Evolutionary conservation across 2,329 filamentous ascomycete species (phyloP).

Genomic region (Aspergillus costaricaensis): DNA sequence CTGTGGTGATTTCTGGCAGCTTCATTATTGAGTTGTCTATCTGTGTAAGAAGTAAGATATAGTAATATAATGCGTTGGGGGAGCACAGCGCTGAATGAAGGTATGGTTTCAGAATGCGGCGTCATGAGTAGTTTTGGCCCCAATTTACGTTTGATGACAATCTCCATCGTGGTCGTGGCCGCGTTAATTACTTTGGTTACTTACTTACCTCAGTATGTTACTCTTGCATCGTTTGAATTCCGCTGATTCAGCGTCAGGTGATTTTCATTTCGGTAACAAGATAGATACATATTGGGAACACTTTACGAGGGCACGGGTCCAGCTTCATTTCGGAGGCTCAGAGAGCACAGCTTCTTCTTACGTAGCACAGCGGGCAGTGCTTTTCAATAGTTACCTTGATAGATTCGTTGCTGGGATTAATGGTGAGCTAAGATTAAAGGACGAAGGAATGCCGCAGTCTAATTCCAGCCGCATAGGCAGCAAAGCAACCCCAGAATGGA

Average conservation of each 20-base stretch:
- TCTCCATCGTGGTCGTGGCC: neutral
- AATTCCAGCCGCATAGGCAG: neutral
- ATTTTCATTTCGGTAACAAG: neutral
- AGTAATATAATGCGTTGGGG: neutral
- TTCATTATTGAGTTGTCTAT: neutral
- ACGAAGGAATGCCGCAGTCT: conserved; percentile 3
- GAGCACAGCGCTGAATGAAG: neutral
- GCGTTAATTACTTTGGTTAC: neutral
- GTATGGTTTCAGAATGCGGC: conserved; percentile 8
- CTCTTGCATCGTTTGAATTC: neutral
- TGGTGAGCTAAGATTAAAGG: conserved; percentile 3
- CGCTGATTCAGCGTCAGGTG: neutral
- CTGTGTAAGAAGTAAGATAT: neutral
- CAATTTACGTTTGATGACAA: conserved; percentile 5
- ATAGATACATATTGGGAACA: neutral
- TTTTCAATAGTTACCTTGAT: neutral
- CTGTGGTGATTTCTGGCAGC: too few species aligned
- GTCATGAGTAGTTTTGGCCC: conserved; percentile 1
- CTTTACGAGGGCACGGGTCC: neutral
- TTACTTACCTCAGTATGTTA: neutral
- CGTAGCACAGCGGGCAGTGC: neutral
- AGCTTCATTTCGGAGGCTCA: neutral
- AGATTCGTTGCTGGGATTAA: neutral
- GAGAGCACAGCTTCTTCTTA: neutral
- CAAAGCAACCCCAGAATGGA: neutral